Base-by-base conservation (phyloP, 208 protist species). In the Trypanosoma cruzi region DNA sequence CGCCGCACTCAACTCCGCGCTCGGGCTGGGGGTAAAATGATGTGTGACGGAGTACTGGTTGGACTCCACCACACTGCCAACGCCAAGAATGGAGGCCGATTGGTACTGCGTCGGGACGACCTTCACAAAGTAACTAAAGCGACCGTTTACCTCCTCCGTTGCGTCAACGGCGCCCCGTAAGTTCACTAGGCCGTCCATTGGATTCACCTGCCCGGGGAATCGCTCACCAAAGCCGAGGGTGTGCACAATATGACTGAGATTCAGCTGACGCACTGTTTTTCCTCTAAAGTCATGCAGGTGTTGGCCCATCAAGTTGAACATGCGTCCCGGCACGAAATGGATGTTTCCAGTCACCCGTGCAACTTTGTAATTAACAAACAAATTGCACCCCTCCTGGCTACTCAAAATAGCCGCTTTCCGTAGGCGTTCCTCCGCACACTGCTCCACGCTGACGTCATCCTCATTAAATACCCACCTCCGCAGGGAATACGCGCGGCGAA, bases 41-140 rank as follows among this genome's bases (percentile, higher is more conserved):
- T 94, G 86, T 31, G 93, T 97, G 36, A 92, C 93, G 29, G 87
- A 92, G 76, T 95, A 97, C 79, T 97, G 93, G 67, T 91, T 96
- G 2, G 93, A 88, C 36, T 86, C 75, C 61, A 95, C 63, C 32
- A 57, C 52, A 20, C 64, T 34, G 8, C 66, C 61, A 42, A 75
- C 57, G 1, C 77, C 73, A 6, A 75, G 55, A 34, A 92, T 18
- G 6, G 80, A 82, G 34, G 58, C 37, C 22, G 50, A 46, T 60
- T 93, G 75, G 72, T 89, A 93, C n/a, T 73, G 80, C n/a, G 87
- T 94, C 18, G 92, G 92, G 37, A 95, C 85, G 26, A 96, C 70
- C 68, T 96, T 94, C 36, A 94, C 69, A 76, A 86, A 94, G 72
- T 96, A 97, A 78, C 86, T 93, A 63, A 92, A 97, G 8, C 88